A percentile compares a stretch with the other conserved stretches of the same genome.
phyloP scores from a whole-genome alignment of 164 flowering plant genomes.

The Vitis rupestris region DNA sequence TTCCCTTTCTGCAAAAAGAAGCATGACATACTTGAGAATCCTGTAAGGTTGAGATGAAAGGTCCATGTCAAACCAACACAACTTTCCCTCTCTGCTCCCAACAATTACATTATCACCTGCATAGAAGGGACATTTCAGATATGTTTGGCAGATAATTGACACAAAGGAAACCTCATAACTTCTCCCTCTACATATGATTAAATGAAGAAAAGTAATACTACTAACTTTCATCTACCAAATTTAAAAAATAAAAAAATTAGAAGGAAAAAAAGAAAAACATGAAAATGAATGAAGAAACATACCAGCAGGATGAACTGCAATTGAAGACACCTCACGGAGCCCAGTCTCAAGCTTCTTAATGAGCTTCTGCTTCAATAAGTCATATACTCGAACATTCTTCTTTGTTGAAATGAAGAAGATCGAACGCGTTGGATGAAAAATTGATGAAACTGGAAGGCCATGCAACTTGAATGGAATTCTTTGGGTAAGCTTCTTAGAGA shows the following conservation, averaged over 20 bases:
- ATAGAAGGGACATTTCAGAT: constrained; percentile 8
- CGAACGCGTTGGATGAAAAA: constrained; percentile 85
- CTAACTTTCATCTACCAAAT: background rate
- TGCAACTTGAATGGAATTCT: constrained; percentile 74
- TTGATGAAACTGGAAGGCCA: constrained; percentile 83
- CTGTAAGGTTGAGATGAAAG: constrained; percentile 83
- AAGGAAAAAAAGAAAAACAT: background rate
- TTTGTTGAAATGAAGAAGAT: constrained; percentile 76
- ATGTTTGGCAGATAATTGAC: background rate
- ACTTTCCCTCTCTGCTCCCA: constrained; percentile 94
- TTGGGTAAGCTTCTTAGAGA: constrained; percentile 74
- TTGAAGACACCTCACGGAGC: constrained; percentile 85
- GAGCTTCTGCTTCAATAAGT: constrained; percentile 66
- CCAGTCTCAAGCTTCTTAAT: constrained; percentile 87
- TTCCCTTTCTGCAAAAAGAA: background rate
- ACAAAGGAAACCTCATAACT: background rate
- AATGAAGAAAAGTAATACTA: background rate
- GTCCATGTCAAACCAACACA: constrained; percentile 99
- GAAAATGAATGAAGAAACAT: constrained; percentile 8
- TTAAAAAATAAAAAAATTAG: background rate
- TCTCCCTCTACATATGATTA: background rate
- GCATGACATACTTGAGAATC: constrained; percentile 60
- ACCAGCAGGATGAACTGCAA: constrained; percentile 94
- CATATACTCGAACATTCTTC: constrained; percentile 84
- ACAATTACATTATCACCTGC: constrained; percentile 96